Conservation (phyloP, 768 basidiomycete species). For the Suillus cothurnatus region DNA sequence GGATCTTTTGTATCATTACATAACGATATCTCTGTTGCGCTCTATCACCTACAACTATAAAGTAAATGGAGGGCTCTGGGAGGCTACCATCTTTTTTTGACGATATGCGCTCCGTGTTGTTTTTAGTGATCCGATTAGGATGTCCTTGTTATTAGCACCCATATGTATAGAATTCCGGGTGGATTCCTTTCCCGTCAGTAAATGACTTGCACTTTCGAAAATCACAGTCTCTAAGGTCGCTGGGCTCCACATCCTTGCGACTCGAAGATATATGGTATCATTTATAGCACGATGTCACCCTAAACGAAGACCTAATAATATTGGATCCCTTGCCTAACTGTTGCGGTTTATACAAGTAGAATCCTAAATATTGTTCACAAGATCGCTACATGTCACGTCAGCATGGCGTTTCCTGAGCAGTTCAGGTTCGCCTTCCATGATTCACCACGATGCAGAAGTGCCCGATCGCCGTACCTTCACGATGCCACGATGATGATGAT, state of each 20-base stretch:
- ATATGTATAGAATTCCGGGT: no score
- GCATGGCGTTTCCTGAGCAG: neutral
- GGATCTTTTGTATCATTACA: conserved; percentile 24
- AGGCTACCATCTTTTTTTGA: conserved; percentile 1
- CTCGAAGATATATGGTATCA: neutral
- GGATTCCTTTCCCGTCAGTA: neutral
- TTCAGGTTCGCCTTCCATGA: neutral
- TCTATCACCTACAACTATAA: conserved; percentile 6
- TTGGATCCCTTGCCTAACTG: neutral
- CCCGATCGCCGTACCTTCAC: neutral
- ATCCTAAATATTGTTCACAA: neutral
- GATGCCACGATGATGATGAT: neutral
- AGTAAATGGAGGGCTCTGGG: neutral
- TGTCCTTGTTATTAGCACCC: neutral
- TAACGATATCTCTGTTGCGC: conserved; percentile 8
- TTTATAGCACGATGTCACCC: neutral
- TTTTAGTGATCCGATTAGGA: neutral
- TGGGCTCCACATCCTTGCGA: neutral
- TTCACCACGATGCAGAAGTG: neutral
- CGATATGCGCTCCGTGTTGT: neutral
- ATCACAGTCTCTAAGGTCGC: neutral
- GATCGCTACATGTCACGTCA: neutral
- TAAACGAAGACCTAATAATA: neutral
- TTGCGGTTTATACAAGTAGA: neutral
- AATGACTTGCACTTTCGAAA: neutral